Evolutionary conservation across 345 rosid species (phyloP).

Genomic region (Kernera saxatilis): DNA sequence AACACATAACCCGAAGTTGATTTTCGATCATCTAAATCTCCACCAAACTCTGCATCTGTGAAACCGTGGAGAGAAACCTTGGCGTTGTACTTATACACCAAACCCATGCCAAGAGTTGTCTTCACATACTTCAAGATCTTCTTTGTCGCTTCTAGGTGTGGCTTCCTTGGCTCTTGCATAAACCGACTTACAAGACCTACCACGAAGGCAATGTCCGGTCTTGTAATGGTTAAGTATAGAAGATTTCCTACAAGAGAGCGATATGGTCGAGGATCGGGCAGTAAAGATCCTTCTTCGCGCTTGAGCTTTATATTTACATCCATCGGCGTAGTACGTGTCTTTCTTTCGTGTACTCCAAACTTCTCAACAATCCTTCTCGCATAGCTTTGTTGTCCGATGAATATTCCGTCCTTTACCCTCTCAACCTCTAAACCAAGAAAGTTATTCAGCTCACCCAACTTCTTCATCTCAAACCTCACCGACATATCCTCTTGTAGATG

Average conservation of each 20-base stretch:
- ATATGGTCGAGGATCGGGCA: background rate
- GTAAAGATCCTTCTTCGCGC: background rate
- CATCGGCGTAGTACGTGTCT: background rate
- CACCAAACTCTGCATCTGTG: background rate
- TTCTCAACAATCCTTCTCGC: background rate
- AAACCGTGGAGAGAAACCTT: background rate
- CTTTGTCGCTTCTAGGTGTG: background rate
- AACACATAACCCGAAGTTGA: background rate
- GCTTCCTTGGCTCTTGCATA: background rate
- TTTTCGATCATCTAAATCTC: background rate
- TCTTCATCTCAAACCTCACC: slow-evolving; percentile 1
- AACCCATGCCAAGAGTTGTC: background rate
- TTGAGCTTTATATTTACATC: background rate
- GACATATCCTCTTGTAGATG: background rate
- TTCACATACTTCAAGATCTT: background rate
- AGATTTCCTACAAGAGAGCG: background rate
- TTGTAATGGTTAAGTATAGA: slow-evolving; percentile 4
- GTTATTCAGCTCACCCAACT: background rate
- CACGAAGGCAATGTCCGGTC: background rate
- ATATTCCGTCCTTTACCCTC: background rate
- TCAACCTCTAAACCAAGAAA: slow-evolving; percentile 8
- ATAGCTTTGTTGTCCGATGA: slow-evolving; percentile 1
- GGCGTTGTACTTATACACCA: background rate
- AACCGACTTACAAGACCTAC: background rate
- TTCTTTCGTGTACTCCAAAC: background rate